A percentile compares a stretch with the other conserved stretches of the same genome.
phyloP scores from a whole-genome alignment of 768 basidiomycete genomes.

The Rossbeevera mucosa region DNA sequence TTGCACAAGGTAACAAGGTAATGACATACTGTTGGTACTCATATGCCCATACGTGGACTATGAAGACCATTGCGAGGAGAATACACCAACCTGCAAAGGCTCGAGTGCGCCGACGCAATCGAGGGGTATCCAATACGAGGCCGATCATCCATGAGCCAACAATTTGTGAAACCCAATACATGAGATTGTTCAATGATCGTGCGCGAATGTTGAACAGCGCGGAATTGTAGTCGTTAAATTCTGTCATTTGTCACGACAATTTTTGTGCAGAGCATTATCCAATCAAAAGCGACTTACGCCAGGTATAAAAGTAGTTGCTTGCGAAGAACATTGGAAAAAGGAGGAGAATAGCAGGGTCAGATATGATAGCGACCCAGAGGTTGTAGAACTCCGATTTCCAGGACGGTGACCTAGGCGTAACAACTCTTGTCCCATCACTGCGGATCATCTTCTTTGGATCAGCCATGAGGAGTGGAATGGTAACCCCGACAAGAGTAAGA shows the following conservation, averaged over 20 bases:
- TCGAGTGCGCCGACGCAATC: conserved; percentile 57
- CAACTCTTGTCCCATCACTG: conserved; percentile 67
- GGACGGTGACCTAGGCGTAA: conserved; percentile 58
- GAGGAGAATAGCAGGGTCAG: conserved; percentile 67
- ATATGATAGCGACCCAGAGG: conserved; percentile 61
- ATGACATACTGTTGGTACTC: conserved; percentile 64
- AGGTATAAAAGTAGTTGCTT: conserved; percentile 83
- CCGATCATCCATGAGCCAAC: conserved; percentile 71
- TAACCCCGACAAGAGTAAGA: conserved; percentile 64
- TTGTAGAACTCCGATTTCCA: conserved; percentile 74
- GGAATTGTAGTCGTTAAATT: conserved; percentile 79
- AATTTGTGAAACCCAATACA: conserved; percentile 80
- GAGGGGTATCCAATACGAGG: conserved; percentile 55
- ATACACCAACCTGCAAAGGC: conserved; percentile 68
- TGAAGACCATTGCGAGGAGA: conserved; percentile 59
- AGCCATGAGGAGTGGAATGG: conserved; percentile 65
- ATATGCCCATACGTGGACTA: conserved; percentile 72
- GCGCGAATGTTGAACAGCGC: conserved; percentile 77
- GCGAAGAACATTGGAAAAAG: conserved; percentile 88
- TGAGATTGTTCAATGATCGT: conserved; percentile 68
- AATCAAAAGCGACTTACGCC: conserved; percentile 47
- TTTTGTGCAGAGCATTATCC: not conserved
- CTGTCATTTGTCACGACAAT: conserved; percentile 32
- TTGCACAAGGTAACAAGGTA: not conserved
- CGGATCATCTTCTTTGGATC: conserved; percentile 70